Conservation (phyloP, 495 filamentous ascomycete genomes). For the Neurospora sp. region DNA sequence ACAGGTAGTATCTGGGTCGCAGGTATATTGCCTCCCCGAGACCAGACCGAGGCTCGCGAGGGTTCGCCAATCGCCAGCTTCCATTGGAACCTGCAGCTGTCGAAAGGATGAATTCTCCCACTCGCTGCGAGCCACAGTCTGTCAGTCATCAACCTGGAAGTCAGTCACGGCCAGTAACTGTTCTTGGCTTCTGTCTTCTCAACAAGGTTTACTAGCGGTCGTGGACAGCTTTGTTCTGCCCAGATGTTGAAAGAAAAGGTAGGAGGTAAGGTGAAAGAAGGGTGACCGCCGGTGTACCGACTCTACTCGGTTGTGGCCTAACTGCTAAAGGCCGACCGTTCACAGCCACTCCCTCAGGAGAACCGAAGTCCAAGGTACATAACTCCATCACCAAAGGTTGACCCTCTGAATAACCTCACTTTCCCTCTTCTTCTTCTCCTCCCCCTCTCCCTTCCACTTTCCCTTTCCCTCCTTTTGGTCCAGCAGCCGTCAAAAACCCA, state of each 20-base stretch:
- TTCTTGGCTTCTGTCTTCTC: no score
- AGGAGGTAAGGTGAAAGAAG: neutral
- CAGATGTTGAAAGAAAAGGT: neutral
- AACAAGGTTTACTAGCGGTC: no score
- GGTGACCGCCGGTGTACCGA: neutral
- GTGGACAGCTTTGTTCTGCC: neutral
- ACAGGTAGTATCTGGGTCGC: neutral
- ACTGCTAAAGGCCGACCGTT: neutral
- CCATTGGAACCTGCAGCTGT: no score
- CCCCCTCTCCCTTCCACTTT: neutral
- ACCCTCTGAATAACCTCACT: neutral
- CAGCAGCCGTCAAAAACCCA: slow-evolving; percentile 48
- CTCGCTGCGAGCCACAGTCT: no score
- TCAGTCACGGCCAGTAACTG: no score
- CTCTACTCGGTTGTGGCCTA: neutral
- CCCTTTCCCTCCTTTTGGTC: slow-evolving; percentile 5
- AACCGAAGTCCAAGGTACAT: neutral
- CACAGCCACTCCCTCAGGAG: neutral
- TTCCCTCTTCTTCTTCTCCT: neutral
- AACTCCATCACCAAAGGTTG: neutral
- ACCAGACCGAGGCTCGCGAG: neutral
- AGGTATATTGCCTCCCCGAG: neutral
- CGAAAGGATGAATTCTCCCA: no score
- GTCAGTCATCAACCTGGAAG: no score
- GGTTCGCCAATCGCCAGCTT: no score